Evolutionary conservation across 768 basidiomycete species (phyloP).

Genomic region (Auriscalpium vulgare): DNA sequence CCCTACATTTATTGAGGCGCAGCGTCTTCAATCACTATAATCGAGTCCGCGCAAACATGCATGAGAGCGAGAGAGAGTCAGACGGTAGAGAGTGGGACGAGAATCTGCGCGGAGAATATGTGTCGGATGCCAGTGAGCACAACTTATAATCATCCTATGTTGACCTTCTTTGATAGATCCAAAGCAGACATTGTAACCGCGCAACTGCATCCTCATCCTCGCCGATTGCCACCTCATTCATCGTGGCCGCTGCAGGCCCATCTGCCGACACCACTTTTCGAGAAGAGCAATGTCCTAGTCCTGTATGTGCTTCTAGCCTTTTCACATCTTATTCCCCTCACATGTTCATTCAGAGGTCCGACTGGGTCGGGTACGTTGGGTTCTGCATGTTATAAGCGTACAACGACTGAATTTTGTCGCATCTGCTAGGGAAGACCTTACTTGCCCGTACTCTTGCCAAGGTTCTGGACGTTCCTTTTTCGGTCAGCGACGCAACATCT

Average conservation of each 20-base stretch:
- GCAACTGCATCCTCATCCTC: constrained; percentile 52
- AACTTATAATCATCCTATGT: background rate
- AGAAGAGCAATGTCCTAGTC: constrained; percentile 94
- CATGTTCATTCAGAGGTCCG: constrained; percentile 47
- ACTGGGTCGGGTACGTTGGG: constrained; percentile 65
- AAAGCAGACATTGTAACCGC: constrained; percentile 39
- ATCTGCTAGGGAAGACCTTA: constrained; percentile 69
- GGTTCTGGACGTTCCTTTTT: constrained; percentile 90
- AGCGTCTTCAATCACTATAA: constrained; percentile 96
- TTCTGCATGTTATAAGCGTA: background rate
- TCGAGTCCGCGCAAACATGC: constrained; percentile 68
- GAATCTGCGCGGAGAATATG: constrained; percentile 21
- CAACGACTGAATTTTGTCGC: background rate
- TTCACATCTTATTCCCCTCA: background rate
- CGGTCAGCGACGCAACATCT: constrained; percentile 86
- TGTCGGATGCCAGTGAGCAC: constrained; percentile 6
- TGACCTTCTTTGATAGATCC: background rate
- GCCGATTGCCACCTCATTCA: constrained; percentile 8
- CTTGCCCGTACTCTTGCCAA: constrained; percentile 87
- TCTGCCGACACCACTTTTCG: constrained; percentile 54
- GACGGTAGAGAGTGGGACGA: constrained; percentile 22
- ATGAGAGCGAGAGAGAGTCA: constrained; percentile 35
- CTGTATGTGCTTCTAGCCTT: constrained; percentile 47
- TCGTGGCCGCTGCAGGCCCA: constrained; percentile 29
- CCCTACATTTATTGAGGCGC: background rate